These are phyloP conservation scores for Candida silvicultrix DNA, from an alignment of 805 yeast species.

Conservation along the genomic window DNA sequence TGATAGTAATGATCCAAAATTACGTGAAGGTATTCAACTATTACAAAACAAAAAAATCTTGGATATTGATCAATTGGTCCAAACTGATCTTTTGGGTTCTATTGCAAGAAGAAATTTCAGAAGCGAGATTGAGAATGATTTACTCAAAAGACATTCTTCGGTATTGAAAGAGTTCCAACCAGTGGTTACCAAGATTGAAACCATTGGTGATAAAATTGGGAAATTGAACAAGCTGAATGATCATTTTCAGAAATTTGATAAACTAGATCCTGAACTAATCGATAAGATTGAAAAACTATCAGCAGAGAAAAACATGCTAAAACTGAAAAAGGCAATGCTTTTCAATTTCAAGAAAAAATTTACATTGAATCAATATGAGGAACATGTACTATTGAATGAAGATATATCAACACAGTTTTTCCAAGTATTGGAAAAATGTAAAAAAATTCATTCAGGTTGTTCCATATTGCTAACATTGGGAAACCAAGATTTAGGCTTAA, in stretches of 20 bases:
- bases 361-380: conserved; percentile 67
- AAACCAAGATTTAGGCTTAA: conserved; percentile 57
- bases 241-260: conserved; percentile 8
- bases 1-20: conserved; percentile 23
- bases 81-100: conserved; percentile 44
- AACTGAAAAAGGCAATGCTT: conserved; percentile 46
- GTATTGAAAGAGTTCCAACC: conserved; percentile 39
- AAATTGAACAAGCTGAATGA: conserved; percentile 13
- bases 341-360: conserved; percentile 52
- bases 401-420: conserved; percentile 49
- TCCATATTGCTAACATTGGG: conserved; percentile 65
- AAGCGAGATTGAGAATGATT: conserved; percentile 53
- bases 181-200: conserved; percentile 35
- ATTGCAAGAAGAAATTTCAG: conserved; percentile 54
- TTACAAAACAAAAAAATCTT: conserved; percentile 27
- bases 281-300: conserved; percentile 14
- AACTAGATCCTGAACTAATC: conserved; percentile 11
- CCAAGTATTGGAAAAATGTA: conserved; percentile 50
- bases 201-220: conserved; percentile 16
- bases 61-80: conserved; percentile 15
- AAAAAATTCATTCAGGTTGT: conserved; percentile 59
- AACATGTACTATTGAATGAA: conserved; percentile 43
- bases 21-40: conserved; percentile 28
- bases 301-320: conserved; percentile 12
- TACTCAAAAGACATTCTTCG: conserved; percentile 49